Base-by-base conservation (phyloP, 495 filamentous ascomycete genomes). In the Margaritispora aquatica region DNA sequence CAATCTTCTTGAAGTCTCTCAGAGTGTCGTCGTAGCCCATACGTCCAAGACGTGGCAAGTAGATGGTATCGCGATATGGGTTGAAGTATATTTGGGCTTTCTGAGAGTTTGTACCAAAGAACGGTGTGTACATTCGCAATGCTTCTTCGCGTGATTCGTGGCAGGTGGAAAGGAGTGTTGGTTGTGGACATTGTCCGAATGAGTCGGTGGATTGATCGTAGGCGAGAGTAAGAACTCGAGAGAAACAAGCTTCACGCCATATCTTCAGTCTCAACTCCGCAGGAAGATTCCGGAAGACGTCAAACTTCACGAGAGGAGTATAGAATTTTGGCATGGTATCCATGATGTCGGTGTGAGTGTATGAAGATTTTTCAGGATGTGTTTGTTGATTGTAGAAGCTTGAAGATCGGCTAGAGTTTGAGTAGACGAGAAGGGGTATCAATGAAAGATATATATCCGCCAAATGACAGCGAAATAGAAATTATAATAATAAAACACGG, bases 1-100 rank as follows among this genome's bases (percentile, higher is more conserved):
- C 57, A 31, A 60, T 21, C 1, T 19, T 34, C 19, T 55, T 60
- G 51, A 81, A 77, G 49, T 75, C 72, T 26, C 75, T 67, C 17
- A 73, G 61, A 10, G 68, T 70, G 26, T 76, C 74, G 38, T 74
- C 73, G 63, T 81, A 81, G 26, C 78, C 78, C 71, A 78, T 74
- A 26, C 63, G 66, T 9, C 70, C 63, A 49, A 69, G 69, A 15
- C 78, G 69, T 13, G 78, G 76, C 24, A 80, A 51, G 66, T 81
- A 81, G 21, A 81, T 69, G 19, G 71, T 75, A 68, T 81, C 78
- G 49, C 68, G 26, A 11, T 67, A 62, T 1, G 73, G 76, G 55
- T 70, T 68, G 67, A 79, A 78, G 65, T 77, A 78, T 59, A 78
- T 69, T 31, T 58, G 55, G 3, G 66, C 60, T 8, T 64, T 65